A percentile compares a stretch with the other conserved stretches of the same genome.
These are phyloP conservation scores for Volvox reticuliferus DNA, from an alignment of 139 green algal species.

Conservation along the genomic window DNA sequence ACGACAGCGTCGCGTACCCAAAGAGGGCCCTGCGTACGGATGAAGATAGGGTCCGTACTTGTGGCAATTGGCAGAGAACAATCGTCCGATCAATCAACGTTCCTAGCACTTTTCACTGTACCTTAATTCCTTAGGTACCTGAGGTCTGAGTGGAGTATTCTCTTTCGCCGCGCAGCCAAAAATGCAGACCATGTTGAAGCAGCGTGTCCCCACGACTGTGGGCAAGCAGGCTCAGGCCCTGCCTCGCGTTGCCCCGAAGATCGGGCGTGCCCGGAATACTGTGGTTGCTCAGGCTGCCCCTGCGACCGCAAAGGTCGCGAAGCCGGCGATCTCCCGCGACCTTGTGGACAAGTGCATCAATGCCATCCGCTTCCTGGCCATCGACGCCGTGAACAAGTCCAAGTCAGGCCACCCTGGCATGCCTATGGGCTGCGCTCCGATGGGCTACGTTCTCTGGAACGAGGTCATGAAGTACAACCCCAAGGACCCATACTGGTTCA, in stretches of 20 bases:
- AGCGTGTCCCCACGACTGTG: slow-evolving; percentile 4
- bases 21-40: slow-evolving; percentile 6
- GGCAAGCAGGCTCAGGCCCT: slow-evolving; percentile 42
- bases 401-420: slow-evolving; percentile 97
- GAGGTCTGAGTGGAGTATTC: slow-evolving; percentile 18
- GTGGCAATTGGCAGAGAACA: neutral
- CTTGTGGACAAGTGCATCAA: slow-evolving; percentile 77
- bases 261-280: neutral
- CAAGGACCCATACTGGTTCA: slow-evolving; percentile 94
- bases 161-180: slow-evolving; percentile 14
- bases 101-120: neutral
- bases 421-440: slow-evolving; percentile 97
- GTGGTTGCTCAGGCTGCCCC: slow-evolving; percentile 41
- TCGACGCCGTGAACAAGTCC: slow-evolving; percentile 84
- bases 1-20: neutral
- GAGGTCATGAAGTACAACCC: slow-evolving; percentile 97
- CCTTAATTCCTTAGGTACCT: neutral
- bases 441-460: slow-evolving; percentile 97
- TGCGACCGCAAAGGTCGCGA: slow-evolving; percentile 34
- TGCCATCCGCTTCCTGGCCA: slow-evolving; percentile 95
- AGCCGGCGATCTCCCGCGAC: slow-evolving; percentile 53
- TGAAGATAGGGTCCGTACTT: neutral
- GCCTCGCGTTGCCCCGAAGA: slow-evolving; percentile 8
- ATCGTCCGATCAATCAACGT: neutral
- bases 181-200: slow-evolving; percentile 60